phyloP scores from a whole-genome alignment of 1,284 basidiomycete species.

The Rhodotorula sp. region DNA sequence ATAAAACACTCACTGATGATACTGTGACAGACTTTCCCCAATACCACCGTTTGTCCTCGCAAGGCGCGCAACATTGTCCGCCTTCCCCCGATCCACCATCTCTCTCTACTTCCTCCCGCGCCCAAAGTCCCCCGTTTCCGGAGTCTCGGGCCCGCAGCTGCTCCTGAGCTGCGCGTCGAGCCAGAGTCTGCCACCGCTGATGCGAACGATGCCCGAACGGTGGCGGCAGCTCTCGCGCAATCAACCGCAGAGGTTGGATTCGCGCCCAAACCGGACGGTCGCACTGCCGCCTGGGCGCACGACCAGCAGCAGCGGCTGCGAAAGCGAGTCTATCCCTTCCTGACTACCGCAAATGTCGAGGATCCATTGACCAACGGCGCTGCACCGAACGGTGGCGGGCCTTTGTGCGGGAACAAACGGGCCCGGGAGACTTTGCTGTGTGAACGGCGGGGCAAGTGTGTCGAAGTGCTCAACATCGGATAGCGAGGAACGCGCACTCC shows the following conservation, averaged over 20 bases:
- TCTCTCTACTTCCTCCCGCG: constrained; percentile 1
- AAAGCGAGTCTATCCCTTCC: neutral
- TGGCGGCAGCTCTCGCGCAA: neutral
- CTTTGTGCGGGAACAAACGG: too few relatives aligned
- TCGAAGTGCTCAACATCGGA: too few relatives aligned
- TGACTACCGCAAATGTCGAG: too few relatives aligned
- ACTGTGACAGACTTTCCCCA: too few relatives aligned
- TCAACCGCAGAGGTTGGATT: neutral
- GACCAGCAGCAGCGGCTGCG: neutral
- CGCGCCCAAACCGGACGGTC: neutral
- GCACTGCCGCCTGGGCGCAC: neutral
- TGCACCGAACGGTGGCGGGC: too few relatives aligned
- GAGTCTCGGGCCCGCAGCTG: neutral
- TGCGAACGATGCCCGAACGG: too few relatives aligned
- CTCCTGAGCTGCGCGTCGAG: neutral
- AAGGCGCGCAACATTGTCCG: neutral
- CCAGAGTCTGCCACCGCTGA: too few relatives aligned
- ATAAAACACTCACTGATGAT: too few relatives aligned
- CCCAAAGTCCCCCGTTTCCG: neutral
- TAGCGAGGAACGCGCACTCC: too few relatives aligned
- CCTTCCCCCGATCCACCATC: neutral
- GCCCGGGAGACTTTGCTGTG: too few relatives aligned
- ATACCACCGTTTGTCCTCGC: neutral
- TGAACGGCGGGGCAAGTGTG: too few relatives aligned
- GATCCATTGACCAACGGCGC: too few relatives aligned